phyloP scores from a whole-genome alignment of 176 grass and related monocot genomes.

The Themeda triandra region DNA sequence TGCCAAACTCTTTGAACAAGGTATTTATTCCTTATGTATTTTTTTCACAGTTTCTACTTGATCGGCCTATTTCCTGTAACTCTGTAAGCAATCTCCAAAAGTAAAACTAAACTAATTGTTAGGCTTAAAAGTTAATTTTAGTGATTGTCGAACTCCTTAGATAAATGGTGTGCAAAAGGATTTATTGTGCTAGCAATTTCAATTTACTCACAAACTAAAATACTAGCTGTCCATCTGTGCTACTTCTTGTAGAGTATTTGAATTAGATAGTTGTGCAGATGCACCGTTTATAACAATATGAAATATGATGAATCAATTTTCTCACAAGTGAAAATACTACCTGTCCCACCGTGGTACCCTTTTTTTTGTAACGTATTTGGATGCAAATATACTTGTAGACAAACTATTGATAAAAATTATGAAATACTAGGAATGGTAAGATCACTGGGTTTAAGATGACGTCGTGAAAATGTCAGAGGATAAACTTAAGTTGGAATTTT shows the following conservation, averaged over 20 bases:
- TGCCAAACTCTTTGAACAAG: slow-evolving; percentile 96
- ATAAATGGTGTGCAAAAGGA: neutral
- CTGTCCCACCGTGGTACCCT: neutral
- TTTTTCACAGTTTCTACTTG: slow-evolving; percentile 17
- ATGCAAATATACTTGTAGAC: slow-evolving; percentile 15
- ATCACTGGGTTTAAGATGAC: neutral
- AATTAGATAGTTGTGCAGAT: slow-evolving; percentile 6
- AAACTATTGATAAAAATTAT: neutral
- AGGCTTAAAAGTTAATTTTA: neutral
- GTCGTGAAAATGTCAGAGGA: slow-evolving; percentile 8
- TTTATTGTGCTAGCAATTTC: neutral
- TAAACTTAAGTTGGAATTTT: neutral
- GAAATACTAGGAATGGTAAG: neutral
- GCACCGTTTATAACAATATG: neutral
- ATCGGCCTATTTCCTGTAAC: neutral
- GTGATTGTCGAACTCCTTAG: neutral
- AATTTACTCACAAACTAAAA: neutral
- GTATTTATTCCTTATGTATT: slow-evolving; percentile 38
- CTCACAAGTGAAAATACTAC: neutral
- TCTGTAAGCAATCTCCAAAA: neutral
- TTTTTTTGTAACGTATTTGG: neutral
- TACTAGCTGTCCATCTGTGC: neutral
- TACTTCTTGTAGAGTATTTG: neutral
- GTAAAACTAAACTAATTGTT: neutral
- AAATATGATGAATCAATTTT: neutral